Evolutionary conservation across 192 early-diverging fungal species (phyloP).

Genomic region (Dispira parvispora): DNA sequence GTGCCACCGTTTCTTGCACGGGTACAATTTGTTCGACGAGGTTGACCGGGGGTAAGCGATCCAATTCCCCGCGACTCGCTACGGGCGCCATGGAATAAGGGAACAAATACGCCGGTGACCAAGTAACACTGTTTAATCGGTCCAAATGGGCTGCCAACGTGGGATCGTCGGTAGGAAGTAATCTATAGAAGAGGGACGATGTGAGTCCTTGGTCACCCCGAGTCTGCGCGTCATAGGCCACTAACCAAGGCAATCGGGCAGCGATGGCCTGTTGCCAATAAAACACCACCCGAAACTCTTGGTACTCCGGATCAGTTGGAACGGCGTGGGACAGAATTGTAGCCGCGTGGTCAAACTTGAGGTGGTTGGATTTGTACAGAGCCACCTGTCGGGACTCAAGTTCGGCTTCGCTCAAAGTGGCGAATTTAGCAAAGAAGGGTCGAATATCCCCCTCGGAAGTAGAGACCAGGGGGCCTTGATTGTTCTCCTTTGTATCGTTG

Average conservation of each 20-base stretch:
- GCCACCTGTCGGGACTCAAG: conserved; percentile 8
- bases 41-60: no score
- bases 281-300: neutral
- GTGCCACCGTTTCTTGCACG: neutral
- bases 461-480: no score
- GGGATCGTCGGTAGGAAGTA: neutral
- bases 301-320: neutral
- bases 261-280: conserved; percentile 4
- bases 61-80: no score
- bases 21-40: conserved; percentile 3
- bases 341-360: conserved; percentile 10
- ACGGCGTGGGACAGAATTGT: neutral
- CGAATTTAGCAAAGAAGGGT: neutral
- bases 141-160: neutral
- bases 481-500: neutral
- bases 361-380: conserved; percentile 10
- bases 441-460: neutral
- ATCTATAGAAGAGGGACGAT: neutral
- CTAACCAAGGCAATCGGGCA: neutral
- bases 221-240: conserved; percentile 4
- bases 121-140: neutral
- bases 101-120: neutral
- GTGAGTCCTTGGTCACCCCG: neutral
- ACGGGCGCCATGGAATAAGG: neutral
- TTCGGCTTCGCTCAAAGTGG: conserved; percentile 9